Evolutionary conservation across 225 moss, liverwort and hornwort species (phyloP), one percentile per base, ranked within the genome.

Genomic region (Pseudoscleropodium purum): DNA sequence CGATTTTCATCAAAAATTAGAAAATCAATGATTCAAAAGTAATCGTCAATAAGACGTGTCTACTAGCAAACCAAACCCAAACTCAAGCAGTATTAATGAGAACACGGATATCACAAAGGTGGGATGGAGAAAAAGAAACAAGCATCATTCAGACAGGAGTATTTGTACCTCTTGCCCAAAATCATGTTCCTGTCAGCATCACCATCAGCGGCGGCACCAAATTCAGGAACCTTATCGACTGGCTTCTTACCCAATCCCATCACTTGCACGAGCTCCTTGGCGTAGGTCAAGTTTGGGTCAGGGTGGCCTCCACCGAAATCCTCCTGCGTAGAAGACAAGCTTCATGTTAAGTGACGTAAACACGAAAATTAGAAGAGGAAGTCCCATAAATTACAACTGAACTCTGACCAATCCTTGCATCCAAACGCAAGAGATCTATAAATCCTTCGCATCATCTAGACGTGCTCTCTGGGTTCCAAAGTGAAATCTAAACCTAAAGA

Each of bases 221-320:
- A 99, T 89, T 99, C 98, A 62, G 98, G 98, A 85, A 96, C 92
- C 68, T 94, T 92, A 8, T 90, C 87, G 6, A 73, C 89, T 29
- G 96, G 96, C 33, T 95, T 89, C 88, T 94, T 96, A 68, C 95
- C 96, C 87, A 99, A 85, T 33, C 98, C 98, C 95, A 96, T 91
- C 23, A 93, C 95, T 87, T 97, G 94, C 75, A 99, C 98, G 80
- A 99, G 93, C 89, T 99, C 95, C 89, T 99, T 97, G 36, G 98
- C 98, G 82, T 97, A 99, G 56, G 98, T 99, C 93, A 99, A 88
- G 91, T 99, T 99, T 9, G 98, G 97, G 91, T 99, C 98, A 59
- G 98, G 98, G 91, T 97, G 98, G 66, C 97, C 97, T 91, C 98
- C 98, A 90, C 98, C 98, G 62, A 99, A 99, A 85, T 99, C 98